Conservation (phyloP, 805 yeast genomes). For the Tetrapisispora iriomotensis region DNA sequence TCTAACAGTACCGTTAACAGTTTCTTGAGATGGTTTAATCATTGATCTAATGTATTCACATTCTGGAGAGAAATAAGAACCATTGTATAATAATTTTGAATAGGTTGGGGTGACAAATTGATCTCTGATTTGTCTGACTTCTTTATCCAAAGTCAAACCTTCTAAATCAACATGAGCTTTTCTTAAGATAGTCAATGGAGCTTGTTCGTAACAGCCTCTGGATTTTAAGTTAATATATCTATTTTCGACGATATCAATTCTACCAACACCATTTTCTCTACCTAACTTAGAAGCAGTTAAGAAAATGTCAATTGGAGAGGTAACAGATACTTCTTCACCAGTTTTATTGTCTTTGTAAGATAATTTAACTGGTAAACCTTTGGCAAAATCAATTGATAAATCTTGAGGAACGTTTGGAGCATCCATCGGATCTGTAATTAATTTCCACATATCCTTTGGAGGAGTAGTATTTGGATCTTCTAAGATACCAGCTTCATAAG, state of each 20-base stretch:
- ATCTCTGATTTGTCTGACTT: conserved; percentile 95
- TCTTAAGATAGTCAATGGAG: conserved; percentile 93
- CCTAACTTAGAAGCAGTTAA: conserved; percentile 88
- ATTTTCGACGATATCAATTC: conserved; percentile 98
- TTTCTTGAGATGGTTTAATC: conserved; percentile 89
- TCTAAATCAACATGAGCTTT: conserved; percentile 91
- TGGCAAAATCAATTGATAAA: conserved; percentile 67
- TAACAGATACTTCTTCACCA: conserved; percentile 51
- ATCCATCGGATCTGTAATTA: conserved; percentile 89
- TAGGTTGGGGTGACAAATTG: conserved; percentile 88
- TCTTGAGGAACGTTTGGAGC: conserved; percentile 93
- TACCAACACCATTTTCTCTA: conserved; percentile 98
- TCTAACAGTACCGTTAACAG: conserved; percentile 95
- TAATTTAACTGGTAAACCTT: conserved; percentile 84
- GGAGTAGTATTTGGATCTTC: conserved; percentile 99
- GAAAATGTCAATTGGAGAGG: conserved; percentile 89
- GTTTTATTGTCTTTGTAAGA: conserved; percentile 50
- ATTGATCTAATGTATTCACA: conserved; percentile 89
- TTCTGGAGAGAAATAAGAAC: conserved; percentile 97
- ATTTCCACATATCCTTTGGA: conserved; percentile 99
- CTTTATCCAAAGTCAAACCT: conserved; percentile 95
- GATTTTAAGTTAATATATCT: conserved; percentile 98
- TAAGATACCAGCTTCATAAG: conserved; percentile 97
- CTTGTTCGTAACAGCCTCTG: conserved; percentile 99
- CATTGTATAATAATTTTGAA: conserved; percentile 87